A percentile compares a stretch with the other conserved stretches of the same genome.
Conservation (phyloP, 345 rosid genomes). For the Melaleuca alternifolia region DNA sequence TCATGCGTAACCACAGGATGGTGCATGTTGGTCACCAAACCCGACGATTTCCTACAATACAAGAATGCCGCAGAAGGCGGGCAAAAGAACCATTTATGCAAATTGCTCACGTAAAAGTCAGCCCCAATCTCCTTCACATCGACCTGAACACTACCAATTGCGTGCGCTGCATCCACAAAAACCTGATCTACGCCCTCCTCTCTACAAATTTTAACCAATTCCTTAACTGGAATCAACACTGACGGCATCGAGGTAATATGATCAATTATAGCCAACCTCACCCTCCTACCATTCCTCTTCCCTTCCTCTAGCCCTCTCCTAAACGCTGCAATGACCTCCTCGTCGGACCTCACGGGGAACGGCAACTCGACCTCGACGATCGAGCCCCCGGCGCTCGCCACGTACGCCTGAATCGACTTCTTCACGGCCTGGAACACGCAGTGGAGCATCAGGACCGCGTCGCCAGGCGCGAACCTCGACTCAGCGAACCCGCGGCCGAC, state of each 20-base stretch:
- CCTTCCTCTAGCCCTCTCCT: slow-evolving; percentile 50
- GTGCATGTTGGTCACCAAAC: slow-evolving; percentile 38
- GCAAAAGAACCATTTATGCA: slow-evolving; percentile 92
- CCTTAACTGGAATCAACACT: slow-evolving; percentile 70
- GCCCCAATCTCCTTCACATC: slow-evolving; percentile 89
- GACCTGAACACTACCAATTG: slow-evolving; percentile 76
- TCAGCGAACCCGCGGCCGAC: slow-evolving; percentile 60
- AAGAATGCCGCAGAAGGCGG: slow-evolving; percentile 87
- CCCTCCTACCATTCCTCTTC: slow-evolving; percentile 46
- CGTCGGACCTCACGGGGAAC: slow-evolving; percentile 57
- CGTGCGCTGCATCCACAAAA: slow-evolving; percentile 92
- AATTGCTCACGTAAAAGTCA: slow-evolving; percentile 78
- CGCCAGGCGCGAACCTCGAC: slow-evolving; percentile 53
- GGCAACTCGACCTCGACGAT: slow-evolving; percentile 81
- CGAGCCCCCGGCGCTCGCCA: slow-evolving; percentile 73
- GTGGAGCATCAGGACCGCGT: slow-evolving; percentile 80
- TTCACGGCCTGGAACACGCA: slow-evolving; percentile 78
- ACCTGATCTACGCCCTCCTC: slow-evolving; percentile 85
- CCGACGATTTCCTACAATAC: slow-evolving; percentile 44
- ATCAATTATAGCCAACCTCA: slow-evolving; percentile 86
- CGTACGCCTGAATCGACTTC: slow-evolving; percentile 83
- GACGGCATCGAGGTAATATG: slow-evolving; percentile 92
- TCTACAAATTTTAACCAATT: slow-evolving; percentile 68
- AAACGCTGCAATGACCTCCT: slow-evolving; percentile 56
- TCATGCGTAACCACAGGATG: slow-evolving; percentile 93